Conservation (phyloP, 306 rosid species). For the Gillenia trifoliata region DNA sequence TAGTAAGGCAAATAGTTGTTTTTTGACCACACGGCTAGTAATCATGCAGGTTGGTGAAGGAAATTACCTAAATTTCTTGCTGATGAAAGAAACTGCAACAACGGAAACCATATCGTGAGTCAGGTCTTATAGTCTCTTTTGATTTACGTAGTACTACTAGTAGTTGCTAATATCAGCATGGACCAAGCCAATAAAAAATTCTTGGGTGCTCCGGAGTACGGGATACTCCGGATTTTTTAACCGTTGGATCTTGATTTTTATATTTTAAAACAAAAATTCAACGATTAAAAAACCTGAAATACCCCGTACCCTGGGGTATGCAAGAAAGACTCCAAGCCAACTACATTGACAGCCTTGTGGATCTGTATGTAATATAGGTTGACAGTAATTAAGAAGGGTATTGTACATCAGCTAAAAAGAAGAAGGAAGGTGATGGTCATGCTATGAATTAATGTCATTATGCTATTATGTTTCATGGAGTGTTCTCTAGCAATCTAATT, state of each 20-base stretch:
- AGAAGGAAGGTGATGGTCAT: not conserved
- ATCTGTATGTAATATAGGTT: not conserved
- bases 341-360: not conserved
- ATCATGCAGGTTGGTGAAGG: conserved; percentile 13
- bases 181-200: not conserved
- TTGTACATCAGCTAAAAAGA: not conserved
- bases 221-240: too few relatives aligned
- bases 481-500: not conserved
- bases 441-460: not conserved
- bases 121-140: not conserved
- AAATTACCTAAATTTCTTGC: conserved; percentile 18
- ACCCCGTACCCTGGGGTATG: too few relatives aligned
- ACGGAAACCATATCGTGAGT: not conserved
- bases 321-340: too few relatives aligned
- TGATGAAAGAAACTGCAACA: not conserved
- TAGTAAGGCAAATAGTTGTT: not conserved
- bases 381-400: not conserved
- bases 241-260: too few relatives aligned
- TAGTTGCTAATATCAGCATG: not conserved
- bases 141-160: not conserved
- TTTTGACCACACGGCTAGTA: conserved; percentile 9
- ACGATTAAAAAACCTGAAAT: too few relatives aligned
- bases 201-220: too few relatives aligned
- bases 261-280: too few relatives aligned
- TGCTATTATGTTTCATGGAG: not conserved